These are phyloP conservation scores for Phytophthora cryptogea DNA, from an alignment of 352 stramenopile genomes.

Conservation along the genomic window DNA sequence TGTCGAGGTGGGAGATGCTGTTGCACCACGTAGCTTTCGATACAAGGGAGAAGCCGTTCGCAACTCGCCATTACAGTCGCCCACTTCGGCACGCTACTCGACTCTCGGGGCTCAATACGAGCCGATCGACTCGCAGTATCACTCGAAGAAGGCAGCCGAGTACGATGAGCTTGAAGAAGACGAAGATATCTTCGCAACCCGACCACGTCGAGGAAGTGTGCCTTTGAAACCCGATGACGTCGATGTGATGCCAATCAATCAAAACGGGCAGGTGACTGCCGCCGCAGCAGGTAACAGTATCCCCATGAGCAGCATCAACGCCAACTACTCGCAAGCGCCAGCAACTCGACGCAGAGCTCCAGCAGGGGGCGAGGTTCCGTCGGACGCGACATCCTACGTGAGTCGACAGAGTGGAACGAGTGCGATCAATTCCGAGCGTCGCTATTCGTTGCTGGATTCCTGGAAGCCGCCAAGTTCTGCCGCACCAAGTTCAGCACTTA, in stretches of 20 bases:
- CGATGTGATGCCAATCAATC: conserved; percentile 16
- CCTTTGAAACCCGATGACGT: conserved; percentile 32
- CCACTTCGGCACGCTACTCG: conserved; percentile 50
- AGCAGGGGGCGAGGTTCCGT: conserved; percentile 19
- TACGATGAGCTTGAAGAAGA: conserved; percentile 61
- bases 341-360: conserved; percentile 13
- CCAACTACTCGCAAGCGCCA: conserved; percentile 26
- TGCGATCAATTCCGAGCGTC: conserved; percentile 49
- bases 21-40: conserved; percentile 66
- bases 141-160: conserved; percentile 71
- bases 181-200: conserved; percentile 30
- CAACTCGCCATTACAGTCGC: conserved; percentile 45
- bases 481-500: conserved; percentile 66
- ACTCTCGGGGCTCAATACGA: conserved; percentile 70
- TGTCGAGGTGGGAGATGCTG: conserved; percentile 54
- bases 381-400: conserved; percentile 36
- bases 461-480: conserved; percentile 66
- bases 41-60: conserved; percentile 54
- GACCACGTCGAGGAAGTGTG: conserved; percentile 45
- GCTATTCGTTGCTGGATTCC: conserved; percentile 74
- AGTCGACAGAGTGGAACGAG: conserved; percentile 37
- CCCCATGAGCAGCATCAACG: conserved; percentile 44
- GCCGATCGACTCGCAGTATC: conserved; percentile 67
- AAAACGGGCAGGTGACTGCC: conserved; percentile 1
- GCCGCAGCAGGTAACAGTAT: conserved; percentile 19